Evolutionary conservation across 352 stramenopile species (phyloP), one percentile per base, ranked within the genome.

Genomic region (Phytophthora idaei): DNA sequence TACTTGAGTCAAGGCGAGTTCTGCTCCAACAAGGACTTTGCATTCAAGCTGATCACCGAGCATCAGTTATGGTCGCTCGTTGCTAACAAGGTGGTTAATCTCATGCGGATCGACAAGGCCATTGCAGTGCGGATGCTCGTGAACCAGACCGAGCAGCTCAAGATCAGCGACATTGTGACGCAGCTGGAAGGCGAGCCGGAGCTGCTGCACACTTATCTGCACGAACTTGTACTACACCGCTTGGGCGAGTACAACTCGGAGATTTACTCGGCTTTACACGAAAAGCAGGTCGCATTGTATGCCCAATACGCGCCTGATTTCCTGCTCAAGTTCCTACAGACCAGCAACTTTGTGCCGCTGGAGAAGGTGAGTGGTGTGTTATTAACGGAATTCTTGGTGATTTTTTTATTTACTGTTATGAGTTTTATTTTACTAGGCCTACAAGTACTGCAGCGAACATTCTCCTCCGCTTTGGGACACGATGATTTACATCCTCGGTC

Each of bases 401-500:
- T 50, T 31, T 56, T 34, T 27, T 7, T 62, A 25, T 4, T 67
- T 28, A 27, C 27, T 47, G 4, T 67, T 51, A 9, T 39, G 11
- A 9, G 47, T 37, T 41, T 48, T 21, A 29, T 52, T 57, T 59
- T 48, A 21, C 29, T 49, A 94, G 84, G 85, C 84, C 7, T 95
- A 83, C 64, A 82, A 85, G 61, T 93, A 90, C 67, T 95, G 87
- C 58, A 89, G 76, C 32, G 80, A 92, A 17, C 87, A 83, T 10
- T 77, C 42, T 32, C 87, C 87, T 41, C 87, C 87, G 21, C 64
- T 93, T 1, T 95, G 85, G 85, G 85, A 93, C 50, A 83, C 87
- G 11, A 95, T 95, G 87, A 93, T 95, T 60, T 95, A 93, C 67
- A 90, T 93, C 52, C 60, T 95, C 28, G 85, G 87, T 21, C 87